Conservation (phyloP, 305 asterid genomes). For the Fraxinus sp. region DNA sequence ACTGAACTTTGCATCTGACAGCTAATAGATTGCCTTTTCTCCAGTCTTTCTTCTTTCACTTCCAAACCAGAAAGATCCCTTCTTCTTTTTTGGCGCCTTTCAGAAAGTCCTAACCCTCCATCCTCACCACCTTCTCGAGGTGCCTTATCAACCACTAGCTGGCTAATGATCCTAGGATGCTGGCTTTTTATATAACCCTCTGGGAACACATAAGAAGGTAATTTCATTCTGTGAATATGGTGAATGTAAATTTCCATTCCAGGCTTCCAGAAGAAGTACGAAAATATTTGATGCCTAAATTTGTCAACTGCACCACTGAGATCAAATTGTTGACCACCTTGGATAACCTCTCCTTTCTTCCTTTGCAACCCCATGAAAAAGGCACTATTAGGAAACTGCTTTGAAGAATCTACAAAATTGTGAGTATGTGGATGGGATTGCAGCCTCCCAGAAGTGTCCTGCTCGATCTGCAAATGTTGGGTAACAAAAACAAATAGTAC, state of each 20-base stretch:
- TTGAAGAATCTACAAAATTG: slow-evolving; percentile 62
- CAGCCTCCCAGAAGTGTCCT: slow-evolving; percentile 74
- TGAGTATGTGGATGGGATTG: slow-evolving; percentile 92
- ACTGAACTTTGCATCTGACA: slow-evolving; percentile 49
- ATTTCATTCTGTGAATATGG: slow-evolving; percentile 86
- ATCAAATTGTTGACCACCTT: slow-evolving; percentile 90
- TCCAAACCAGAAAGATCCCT: slow-evolving; percentile 31
- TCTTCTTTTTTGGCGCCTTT: slow-evolving; percentile 47
- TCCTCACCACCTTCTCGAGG: slow-evolving; percentile 37
- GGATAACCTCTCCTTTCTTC: slow-evolving; percentile 73
- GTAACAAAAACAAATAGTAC: too few species aligned
- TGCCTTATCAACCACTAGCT: slow-evolving; percentile 42
- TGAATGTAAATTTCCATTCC: slow-evolving; percentile 88
- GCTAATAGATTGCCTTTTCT: slow-evolving; percentile 52
- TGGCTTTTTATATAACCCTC: slow-evolving; percentile 71
- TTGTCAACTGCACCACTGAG: slow-evolving; percentile 88
- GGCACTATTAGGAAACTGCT: slow-evolving; percentile 67
- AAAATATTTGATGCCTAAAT: slow-evolving; percentile 70
- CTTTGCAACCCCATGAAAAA: slow-evolving; percentile 90
- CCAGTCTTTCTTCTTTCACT: slow-evolving; percentile 38
- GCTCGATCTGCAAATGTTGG: slow-evolving; percentile 66
- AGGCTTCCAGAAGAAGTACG: slow-evolving; percentile 75
- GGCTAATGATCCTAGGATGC: slow-evolving; percentile 40
- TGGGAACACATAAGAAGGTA: slow-evolving; percentile 73
- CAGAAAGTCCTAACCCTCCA: too few species aligned